phyloP scores from a whole-genome alignment of 1,284 basidiomycete species.

The Boletus austroedulis region DNA sequence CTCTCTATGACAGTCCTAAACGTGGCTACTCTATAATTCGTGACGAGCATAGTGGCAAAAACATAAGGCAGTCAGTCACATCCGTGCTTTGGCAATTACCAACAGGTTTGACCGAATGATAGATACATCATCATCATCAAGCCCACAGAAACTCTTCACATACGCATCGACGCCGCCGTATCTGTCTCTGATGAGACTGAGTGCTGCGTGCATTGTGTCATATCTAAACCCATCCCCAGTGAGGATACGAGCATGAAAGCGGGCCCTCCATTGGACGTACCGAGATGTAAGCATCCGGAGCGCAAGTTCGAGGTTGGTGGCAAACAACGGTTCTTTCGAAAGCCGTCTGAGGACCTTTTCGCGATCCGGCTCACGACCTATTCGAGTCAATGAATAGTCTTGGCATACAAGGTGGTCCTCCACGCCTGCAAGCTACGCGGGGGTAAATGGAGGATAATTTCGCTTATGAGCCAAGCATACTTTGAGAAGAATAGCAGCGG shows the following conservation, averaged over 20 bases:
- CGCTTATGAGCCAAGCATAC: slow-evolving; percentile 36
- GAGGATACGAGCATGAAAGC: not conserved
- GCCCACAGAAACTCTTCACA: slow-evolving; percentile 48
- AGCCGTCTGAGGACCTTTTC: slow-evolving; percentile 65
- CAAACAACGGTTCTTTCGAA: slow-evolving; percentile 65
- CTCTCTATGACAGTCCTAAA: no score
- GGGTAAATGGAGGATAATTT: not conserved
- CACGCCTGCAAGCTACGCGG: slow-evolving; percentile 62
- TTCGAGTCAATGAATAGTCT: slow-evolving; percentile 72
- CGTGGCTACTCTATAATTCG: no score
- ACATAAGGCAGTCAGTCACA: slow-evolving; percentile 18
- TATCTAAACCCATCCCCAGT: slow-evolving; percentile 39
- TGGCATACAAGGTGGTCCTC: slow-evolving; percentile 58
- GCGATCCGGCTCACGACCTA: slow-evolving; percentile 73
- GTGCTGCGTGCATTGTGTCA: slow-evolving; percentile 70
- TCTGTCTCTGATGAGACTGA: slow-evolving; percentile 53
- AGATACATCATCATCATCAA: slow-evolving; percentile 59
- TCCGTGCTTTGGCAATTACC: slow-evolving; percentile 34
- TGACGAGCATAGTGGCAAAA: slow-evolving; percentile 1
- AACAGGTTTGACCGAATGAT: slow-evolving; percentile 61
- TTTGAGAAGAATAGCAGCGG: slow-evolving; percentile 68
- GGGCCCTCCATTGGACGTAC: slow-evolving; percentile 36
- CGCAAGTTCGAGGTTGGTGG: slow-evolving; percentile 65
- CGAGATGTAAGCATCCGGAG: slow-evolving; percentile 76
- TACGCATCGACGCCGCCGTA: slow-evolving; percentile 70